Conservation (phyloP, 306 rosid species). For the Rosa chinensis region DNA sequence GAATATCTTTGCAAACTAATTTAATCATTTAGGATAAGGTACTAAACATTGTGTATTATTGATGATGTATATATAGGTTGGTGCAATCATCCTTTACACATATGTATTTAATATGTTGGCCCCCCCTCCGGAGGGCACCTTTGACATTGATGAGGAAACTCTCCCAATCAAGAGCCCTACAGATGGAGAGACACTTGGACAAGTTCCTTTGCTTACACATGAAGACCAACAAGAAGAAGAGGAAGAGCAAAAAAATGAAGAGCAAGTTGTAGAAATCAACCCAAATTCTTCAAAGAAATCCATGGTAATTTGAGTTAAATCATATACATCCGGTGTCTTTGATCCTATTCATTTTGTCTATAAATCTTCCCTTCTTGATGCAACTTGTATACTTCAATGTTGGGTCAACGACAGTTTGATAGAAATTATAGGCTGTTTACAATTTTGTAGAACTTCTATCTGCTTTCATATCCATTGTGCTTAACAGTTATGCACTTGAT, state of each 20-base stretch:
- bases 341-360: neutral
- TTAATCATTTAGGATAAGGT: neutral
- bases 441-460: neutral
- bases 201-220: conserved; percentile 63
- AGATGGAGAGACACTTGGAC: conserved; percentile 37
- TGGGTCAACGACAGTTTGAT: neutral
- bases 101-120: conserved; percentile 89
- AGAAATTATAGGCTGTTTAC: neutral
- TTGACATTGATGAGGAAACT: conserved; percentile 54
- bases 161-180: conserved; percentile 51
- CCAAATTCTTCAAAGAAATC: conserved; percentile 37
- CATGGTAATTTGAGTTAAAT: conserved; percentile 50
- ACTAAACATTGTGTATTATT: conserved; percentile 1
- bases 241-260: conserved; percentile 19
- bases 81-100: conserved; percentile 92
- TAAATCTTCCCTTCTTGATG: neutral
- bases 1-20: neutral
- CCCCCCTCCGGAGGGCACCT: conserved; percentile 94
- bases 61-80: conserved; percentile 50
- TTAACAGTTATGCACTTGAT: neutral
- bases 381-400: conserved; percentile 9
- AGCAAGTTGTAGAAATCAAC: conserved; percentile 21
- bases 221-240: conserved; percentile 9
- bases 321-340: neutral
- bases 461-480: neutral